Conservation (phyloP, 73 alveolate genomes). For the Blepharisma stoltei region DNA sequence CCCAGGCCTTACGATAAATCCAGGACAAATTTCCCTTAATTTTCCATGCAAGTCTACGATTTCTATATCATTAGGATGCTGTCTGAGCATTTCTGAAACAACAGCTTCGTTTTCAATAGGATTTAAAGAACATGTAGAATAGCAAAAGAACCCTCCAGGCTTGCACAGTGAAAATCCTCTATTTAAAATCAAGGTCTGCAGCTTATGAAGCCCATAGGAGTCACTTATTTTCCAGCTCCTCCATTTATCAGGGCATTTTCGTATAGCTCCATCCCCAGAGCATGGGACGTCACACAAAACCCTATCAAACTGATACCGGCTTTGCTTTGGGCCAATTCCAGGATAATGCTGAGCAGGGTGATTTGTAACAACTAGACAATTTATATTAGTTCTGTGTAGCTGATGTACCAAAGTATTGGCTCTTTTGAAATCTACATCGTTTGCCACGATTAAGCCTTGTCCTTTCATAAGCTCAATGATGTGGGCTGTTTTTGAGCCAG, state of each 20-base stretch:
- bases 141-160: conserved; percentile 90
- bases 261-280: conserved; percentile 98
- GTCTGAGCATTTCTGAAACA: background rate
- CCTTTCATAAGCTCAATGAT: conserved; percentile 68
- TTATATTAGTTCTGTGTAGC: conserved; percentile 75
- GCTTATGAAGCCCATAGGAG: conserved; percentile 62
- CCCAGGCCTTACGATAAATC: background rate
- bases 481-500: conserved; percentile 97
- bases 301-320: conserved; percentile 69
- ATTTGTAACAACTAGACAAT: conserved; percentile 75
- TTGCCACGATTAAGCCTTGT: conserved; percentile 69
- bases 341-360: conserved; percentile 93
- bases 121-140: conserved; percentile 98
- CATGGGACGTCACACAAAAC: conserved; percentile 99
- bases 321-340: background rate
- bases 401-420: conserved; percentile 93
- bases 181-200: conserved; percentile 75
- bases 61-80: background rate
- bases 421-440: conserved; percentile 90
- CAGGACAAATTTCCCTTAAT: background rate
- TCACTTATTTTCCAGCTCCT: conserved; percentile 89
- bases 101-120: conserved; percentile 97
- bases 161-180: conserved; percentile 84
- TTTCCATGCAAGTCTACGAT: background rate
- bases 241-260: conserved; percentile 95